Evolutionary conservation across 2,329 filamentous ascomycete species (phyloP).

Genomic region (Aspergillus intermedius): DNA sequence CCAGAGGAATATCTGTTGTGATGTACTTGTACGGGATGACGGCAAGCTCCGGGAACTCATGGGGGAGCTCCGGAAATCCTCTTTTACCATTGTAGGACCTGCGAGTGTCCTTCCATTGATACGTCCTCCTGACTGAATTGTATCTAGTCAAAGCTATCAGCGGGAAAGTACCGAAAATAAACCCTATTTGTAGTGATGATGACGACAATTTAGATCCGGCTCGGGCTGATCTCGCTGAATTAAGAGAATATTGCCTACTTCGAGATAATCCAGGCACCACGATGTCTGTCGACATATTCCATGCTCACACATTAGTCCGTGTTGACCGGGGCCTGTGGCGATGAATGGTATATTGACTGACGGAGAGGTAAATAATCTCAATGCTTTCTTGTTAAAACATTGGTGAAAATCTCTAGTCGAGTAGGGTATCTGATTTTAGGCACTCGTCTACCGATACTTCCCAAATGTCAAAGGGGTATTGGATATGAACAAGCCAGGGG

Average conservation of each 20-base stretch:
- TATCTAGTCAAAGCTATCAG: not conserved
- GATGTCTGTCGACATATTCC: not conserved
- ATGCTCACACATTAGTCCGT: not conserved
- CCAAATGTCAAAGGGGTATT: not conserved
- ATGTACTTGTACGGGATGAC: not conserved
- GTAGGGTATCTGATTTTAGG: not conserved
- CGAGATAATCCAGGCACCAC: not conserved
- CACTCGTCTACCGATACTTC: not conserved
- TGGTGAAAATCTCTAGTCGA: not conserved
- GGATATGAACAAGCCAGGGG: not conserved
- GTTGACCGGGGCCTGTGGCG: not conserved
- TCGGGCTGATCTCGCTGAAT: not conserved
- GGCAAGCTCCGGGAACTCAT: not conserved
- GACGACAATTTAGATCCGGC: not conserved
- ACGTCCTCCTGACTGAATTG: not conserved
- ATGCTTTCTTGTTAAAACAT: not conserved
- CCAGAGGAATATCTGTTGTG: not conserved
- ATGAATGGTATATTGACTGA: not conserved
- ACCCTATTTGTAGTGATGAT: not conserved
- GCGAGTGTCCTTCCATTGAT: not conserved
- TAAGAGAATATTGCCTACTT: not conserved
- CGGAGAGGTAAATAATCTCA: not conserved
- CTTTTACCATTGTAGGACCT: not conserved
- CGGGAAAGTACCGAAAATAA: too few species aligned
- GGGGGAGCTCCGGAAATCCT: not conserved